Evolutionary conservation across 352 stramenopile genomes (phyloP).

Genomic region (Globisporangium cylindrosporum): DNA sequence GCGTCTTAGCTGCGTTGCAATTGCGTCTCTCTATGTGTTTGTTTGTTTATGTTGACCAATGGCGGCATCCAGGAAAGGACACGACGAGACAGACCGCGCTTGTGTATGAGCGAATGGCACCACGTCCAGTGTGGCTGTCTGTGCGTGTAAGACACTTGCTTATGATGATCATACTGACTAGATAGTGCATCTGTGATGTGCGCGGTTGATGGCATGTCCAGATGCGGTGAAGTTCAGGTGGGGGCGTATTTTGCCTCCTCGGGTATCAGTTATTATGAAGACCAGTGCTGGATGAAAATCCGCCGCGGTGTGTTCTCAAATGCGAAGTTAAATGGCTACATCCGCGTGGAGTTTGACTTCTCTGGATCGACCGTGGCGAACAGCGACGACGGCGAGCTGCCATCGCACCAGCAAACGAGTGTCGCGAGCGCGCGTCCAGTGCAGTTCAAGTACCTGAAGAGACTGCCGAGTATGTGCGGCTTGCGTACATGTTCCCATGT

Average conservation of each 20-base stretch:
- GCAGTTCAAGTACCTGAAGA: slow-evolving; percentile 49
- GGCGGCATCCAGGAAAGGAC: background rate
- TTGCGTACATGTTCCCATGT: background rate
- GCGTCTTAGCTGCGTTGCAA: slow-evolving; percentile 9
- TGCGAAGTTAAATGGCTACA: slow-evolving; percentile 61
- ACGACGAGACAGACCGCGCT: background rate
- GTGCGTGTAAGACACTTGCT: background rate
- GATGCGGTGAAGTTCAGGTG: slow-evolving; percentile 49
- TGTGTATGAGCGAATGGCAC: background rate
- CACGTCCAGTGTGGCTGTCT: background rate
- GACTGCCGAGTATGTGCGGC: slow-evolving; percentile 43
- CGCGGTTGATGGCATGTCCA: slow-evolving; percentile 3
- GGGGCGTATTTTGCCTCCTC: slow-evolving; percentile 74
- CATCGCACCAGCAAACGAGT: slow-evolving; percentile 28
- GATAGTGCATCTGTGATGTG: background rate
- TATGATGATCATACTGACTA: background rate
- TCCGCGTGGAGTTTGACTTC: slow-evolving; percentile 60
- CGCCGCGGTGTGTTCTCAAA: slow-evolving; percentile 75
- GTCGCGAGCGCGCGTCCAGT: slow-evolving; percentile 19
- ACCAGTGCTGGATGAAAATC: slow-evolving; percentile 78
- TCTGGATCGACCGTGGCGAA: slow-evolving; percentile 8
- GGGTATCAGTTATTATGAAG: slow-evolving; percentile 41
- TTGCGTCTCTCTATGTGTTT: background rate
- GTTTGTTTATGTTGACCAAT: background rate
- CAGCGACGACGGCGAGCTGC: slow-evolving; percentile 24